Conservation (phyloP, 179 eudicot species). For the Silene coronaria region DNA sequence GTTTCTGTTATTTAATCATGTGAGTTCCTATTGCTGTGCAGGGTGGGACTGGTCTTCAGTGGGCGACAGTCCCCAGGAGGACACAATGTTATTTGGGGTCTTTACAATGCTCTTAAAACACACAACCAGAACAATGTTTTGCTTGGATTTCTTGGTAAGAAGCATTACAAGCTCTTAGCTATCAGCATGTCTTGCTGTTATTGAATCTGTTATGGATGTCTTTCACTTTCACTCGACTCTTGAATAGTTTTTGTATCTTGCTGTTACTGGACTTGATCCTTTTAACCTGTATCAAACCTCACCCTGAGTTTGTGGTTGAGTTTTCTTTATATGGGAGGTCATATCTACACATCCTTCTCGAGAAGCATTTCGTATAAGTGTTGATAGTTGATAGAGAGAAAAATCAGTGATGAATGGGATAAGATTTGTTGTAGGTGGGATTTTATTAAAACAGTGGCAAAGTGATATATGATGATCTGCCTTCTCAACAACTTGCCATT, state of each 20-base stretch:
- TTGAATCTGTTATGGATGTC: background rate
- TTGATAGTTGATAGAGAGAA: no score
- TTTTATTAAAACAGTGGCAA: no score
- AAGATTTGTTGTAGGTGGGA: no score
- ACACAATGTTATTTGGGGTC: conserved; percentile 97
- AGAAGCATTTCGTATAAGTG: no score
- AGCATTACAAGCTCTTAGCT: background rate
- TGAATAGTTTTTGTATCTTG: background rate
- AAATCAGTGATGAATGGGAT: no score
- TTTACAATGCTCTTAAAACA: conserved; percentile 69
- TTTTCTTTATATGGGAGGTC: no score
- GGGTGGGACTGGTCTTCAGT: conserved; percentile 90
- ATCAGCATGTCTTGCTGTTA: background rate
- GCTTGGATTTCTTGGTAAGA: conserved; percentile 86
- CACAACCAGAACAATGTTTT: conserved; percentile 70
- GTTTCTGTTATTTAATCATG: background rate
- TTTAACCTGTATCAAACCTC: no score
- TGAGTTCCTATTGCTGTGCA: conserved; percentile 27
- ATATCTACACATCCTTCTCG: no score
- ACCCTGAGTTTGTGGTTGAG: no score
- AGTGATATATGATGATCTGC: no score
- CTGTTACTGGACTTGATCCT: no score
- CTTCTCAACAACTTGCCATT: no score
- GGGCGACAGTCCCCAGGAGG: conserved; percentile 99
- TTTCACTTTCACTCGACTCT: background rate